These are phyloP conservation scores for Lactarius evosmus DNA, from an alignment of 768 basidiomycete species.

Conservation along the genomic window DNA sequence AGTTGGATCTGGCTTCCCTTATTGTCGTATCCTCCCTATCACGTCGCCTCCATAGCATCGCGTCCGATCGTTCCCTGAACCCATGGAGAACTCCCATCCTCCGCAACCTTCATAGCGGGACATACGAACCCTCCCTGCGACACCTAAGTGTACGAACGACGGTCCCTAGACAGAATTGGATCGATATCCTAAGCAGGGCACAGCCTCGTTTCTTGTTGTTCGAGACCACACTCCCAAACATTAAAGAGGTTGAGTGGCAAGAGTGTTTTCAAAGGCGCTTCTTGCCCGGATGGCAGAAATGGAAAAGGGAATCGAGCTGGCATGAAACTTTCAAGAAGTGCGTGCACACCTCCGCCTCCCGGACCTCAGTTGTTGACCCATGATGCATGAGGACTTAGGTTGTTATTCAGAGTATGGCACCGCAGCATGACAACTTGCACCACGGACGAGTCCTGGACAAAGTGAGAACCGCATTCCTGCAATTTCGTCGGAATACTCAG, in stretches of 20 bases:
- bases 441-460: conserved; percentile 79
- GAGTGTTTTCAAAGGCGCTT: conserved; percentile 70
- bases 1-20: conserved; percentile 62
- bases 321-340: conserved; percentile 65
- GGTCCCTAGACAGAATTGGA: conserved; percentile 77
- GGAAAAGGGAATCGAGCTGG: conserved; percentile 64
- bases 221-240: conserved; percentile 64
- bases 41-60: conserved; percentile 51
- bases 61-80: conserved; percentile 63
- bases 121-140: conserved; percentile 51
- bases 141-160: conserved; percentile 59
- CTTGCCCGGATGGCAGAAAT: conserved; percentile 71
- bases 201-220: conserved; percentile 60
- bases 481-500: neutral
- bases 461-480: conserved; percentile 40
- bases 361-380: conserved; percentile 21
- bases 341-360: conserved; percentile 30
- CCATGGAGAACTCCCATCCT: conserved; percentile 75
- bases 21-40: conserved; percentile 60
- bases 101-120: conserved; percentile 45
- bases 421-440: conserved; percentile 68
- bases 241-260: conserved; percentile 67
- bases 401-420: conserved; percentile 65
- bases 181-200: conserved; percentile 68
- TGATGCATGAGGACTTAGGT: conserved; percentile 38